Percentiles rank a stretch among this genome's conserved stretches.
phyloP scores from a whole-genome alignment of 192 early-diverging fungal genomes.

The Entomortierella beljakovae region DNA sequence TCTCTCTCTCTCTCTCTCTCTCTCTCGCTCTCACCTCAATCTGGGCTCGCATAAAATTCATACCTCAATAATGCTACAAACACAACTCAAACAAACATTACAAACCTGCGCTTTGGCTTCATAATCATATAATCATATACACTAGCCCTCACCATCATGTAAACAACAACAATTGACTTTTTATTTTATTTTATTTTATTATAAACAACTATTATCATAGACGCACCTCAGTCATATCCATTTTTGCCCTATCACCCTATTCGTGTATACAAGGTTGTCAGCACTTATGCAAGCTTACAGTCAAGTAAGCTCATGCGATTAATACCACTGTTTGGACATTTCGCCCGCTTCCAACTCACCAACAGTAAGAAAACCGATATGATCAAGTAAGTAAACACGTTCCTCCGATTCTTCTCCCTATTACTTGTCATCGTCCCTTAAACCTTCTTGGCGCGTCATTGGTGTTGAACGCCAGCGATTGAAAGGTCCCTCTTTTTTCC shows the following conservation, averaged over 20 bases:
- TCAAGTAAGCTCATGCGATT: slow-evolving; percentile 48
- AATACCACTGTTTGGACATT: slow-evolving; percentile 50
- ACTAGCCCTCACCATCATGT: no score
- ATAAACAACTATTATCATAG: neutral
- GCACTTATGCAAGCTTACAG: slow-evolving; percentile 47
- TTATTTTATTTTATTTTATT: neutral
- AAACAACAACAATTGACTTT: neutral
- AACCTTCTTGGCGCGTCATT: neutral
- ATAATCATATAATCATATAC: no score
- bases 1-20: neutral
- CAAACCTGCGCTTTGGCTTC: no score
- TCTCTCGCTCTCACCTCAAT: neutral
- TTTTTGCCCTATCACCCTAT: slow-evolving; percentile 51
- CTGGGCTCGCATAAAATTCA: no score
- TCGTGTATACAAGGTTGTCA: slow-evolving; percentile 54
- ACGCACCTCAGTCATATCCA: slow-evolving; percentile 48
- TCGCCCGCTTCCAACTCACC: slow-evolving; percentile 54
- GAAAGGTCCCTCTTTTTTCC: neutral
- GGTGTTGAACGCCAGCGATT: neutral
- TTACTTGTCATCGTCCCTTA: slow-evolving; percentile 15
- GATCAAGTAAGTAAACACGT: slow-evolving; percentile 38
- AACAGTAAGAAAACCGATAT: slow-evolving; percentile 53
- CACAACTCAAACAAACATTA: no score
- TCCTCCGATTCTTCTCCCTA: neutral
- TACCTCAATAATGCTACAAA: no score